These are phyloP conservation scores for Globisporangium paddicum DNA, from an alignment of 352 stramenopile genomes.

Conservation along the genomic window DNA sequence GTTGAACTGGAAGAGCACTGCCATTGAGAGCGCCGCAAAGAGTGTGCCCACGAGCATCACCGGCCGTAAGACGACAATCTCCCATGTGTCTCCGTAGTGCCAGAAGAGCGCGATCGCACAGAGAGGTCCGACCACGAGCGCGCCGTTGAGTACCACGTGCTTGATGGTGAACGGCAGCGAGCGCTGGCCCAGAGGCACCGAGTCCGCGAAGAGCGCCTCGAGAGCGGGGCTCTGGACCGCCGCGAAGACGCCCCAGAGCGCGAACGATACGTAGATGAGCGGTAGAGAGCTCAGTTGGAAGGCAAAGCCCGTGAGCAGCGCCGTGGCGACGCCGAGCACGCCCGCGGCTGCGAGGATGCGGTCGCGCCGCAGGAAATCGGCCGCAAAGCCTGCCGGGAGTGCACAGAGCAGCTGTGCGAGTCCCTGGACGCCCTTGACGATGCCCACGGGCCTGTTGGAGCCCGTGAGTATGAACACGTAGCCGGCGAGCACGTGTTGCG, in stretches of 20 bases:
- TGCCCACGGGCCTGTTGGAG: conserved; percentile 39
- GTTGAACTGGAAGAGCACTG: conserved; percentile 72
- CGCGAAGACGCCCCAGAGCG: conserved; percentile 74
- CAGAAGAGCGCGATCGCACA: conserved; percentile 64
- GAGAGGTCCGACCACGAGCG: conserved; percentile 47
- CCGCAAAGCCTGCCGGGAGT: conserved; percentile 48
- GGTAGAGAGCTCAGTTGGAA: conserved; percentile 36
- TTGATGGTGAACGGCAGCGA: conserved; percentile 79
- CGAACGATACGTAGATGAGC: conserved; percentile 62
- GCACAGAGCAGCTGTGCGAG: conserved; percentile 48
- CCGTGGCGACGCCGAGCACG: conserved; percentile 29
- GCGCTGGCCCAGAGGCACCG: conserved; percentile 54
- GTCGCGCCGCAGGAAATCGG: conserved; percentile 52
- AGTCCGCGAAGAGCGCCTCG: conserved; percentile 85
- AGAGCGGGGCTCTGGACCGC: conserved; percentile 70
- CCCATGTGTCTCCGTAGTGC: conserved; percentile 74
- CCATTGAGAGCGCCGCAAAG: conserved; percentile 50
- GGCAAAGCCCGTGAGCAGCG: conserved; percentile 35
- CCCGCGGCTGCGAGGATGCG: conserved; percentile 36
- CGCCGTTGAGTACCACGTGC: conserved; percentile 49
- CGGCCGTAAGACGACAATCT: conserved; percentile 42
- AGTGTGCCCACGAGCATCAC: conserved; percentile 68
- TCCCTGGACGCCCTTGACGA: conserved; percentile 43
- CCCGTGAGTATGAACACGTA: conserved; percentile 56
- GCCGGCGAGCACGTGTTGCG: conserved; percentile 46